Evolutionary conservation across 768 basidiomycete species (phyloP).

Genomic region (Rhodotorula paludigena): DNA sequence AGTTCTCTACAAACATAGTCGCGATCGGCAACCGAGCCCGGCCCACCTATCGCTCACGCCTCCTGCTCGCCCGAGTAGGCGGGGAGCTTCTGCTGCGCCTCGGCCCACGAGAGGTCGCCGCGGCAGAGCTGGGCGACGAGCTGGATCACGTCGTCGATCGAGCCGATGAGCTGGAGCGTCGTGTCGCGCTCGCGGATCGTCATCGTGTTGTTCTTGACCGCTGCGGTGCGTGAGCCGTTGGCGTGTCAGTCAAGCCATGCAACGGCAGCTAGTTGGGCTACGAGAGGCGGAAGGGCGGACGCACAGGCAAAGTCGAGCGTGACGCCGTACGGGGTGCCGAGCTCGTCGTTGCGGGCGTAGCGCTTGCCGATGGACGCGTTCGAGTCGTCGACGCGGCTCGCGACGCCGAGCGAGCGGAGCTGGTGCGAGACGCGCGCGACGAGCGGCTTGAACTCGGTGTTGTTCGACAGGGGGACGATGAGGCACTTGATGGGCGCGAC

Average conservation of each 20-base stretch:
- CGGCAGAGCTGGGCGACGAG: slow-evolving; percentile 72
- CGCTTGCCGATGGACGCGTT: slow-evolving; percentile 92
- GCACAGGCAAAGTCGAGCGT: slow-evolving; percentile 91
- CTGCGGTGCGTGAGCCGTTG: slow-evolving; percentile 51
- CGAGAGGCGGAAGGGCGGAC: slow-evolving; percentile 46
- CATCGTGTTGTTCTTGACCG: slow-evolving; percentile 84
- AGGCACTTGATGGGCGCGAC: slow-evolving; percentile 95
- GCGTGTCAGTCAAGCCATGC: background rate
- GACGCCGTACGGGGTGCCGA: slow-evolving; percentile 93
- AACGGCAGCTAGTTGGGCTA: background rate
- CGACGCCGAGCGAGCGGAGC: slow-evolving; percentile 79
- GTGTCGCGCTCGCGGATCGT: slow-evolving; percentile 94
- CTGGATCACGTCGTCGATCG: slow-evolving; percentile 78
- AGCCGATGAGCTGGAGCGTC: slow-evolving; percentile 83
- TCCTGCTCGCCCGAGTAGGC: slow-evolving; percentile 87
- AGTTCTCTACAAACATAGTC: too few relatives aligned
- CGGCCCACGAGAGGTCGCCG: slow-evolving; percentile 70
- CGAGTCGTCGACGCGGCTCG: slow-evolving; percentile 92
- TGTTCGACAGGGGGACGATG: slow-evolving; percentile 86
- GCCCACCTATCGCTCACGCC: slow-evolving; percentile 50
- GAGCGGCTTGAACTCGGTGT: slow-evolving; percentile 74
- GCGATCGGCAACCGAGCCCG: too few relatives aligned
- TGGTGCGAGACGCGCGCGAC: slow-evolving; percentile 81
- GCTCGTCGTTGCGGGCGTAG: slow-evolving; percentile 94
- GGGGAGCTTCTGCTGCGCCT: slow-evolving; percentile 65